phyloP scores from a whole-genome alignment of 164 flowering plant species.

The Echeveria elegans region DNA sequence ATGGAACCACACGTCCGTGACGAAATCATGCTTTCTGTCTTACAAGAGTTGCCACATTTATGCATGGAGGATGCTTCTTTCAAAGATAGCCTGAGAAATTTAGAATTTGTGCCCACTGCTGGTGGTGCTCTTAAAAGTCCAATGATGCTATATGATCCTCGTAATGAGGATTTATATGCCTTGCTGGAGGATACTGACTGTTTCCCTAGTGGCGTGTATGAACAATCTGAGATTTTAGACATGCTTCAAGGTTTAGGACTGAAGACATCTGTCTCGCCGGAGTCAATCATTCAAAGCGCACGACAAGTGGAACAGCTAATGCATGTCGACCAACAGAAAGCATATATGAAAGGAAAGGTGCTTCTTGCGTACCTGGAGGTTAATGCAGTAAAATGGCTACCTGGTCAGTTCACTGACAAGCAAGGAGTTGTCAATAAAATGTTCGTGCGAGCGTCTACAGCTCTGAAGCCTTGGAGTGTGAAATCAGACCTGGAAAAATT shows the following conservation, averaged over 20 bases:
- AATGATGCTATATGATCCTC: conserved; percentile 73
- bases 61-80: conserved; percentile 60
- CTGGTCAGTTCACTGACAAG: conserved; percentile 27
- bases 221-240: conserved; percentile 57
- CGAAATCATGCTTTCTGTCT: conserved; percentile 58
- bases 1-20: conserved; percentile 65
- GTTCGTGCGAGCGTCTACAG: conserved; percentile 57
- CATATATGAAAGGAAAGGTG: conserved; percentile 64
- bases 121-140: conserved; percentile 58
- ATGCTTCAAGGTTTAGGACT: conserved; percentile 88
- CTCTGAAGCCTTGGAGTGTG: conserved; percentile 44
- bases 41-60: conserved; percentile 74
- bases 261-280: conserved; percentile 62
- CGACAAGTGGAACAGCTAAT: conserved; percentile 53
- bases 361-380: conserved; percentile 87
- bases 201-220: conserved; percentile 66
- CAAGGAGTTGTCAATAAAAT: conserved; percentile 47
- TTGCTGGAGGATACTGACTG: conserved; percentile 68
- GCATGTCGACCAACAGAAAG: conserved; percentile 55
- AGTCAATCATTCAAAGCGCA: conserved; percentile 71
- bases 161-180: conserved; percentile 80
- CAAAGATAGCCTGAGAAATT: conserved; percentile 46
- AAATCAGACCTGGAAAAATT: conserved; percentile 71
- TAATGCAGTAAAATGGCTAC: conserved; percentile 74
- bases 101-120: conserved; percentile 71